Conservation (phyloP, 83 land plant genomes). For the Picea mariana region DNA sequence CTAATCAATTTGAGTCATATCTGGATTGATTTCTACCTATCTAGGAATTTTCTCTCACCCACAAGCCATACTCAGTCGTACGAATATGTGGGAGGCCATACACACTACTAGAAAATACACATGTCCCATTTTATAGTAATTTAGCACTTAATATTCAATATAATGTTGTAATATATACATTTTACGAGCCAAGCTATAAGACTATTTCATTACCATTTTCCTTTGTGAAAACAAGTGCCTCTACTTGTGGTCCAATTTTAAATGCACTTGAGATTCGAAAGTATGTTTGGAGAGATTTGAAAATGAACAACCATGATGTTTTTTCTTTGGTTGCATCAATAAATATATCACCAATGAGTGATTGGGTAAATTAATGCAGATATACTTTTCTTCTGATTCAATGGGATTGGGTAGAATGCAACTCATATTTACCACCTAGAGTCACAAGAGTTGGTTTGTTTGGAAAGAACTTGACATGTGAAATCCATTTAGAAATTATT, state of each 20-base stretch:
- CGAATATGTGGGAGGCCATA: no score
- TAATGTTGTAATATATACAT: conserved; percentile 57
- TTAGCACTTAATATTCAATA: conserved; percentile 52
- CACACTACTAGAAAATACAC: no score
- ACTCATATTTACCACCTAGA: conserved; percentile 45
- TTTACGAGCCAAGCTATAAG: conserved; percentile 55
- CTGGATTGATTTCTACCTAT: no score
- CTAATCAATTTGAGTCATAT: no score
- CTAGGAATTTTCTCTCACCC: no score
- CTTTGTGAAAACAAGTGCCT: conserved; percentile 38
- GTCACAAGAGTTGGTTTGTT: conserved; percentile 57
- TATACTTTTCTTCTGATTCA: conserved; percentile 65
- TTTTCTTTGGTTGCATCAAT: no score
- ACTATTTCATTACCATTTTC: conserved; percentile 56
- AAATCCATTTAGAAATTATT: conserved; percentile 41
- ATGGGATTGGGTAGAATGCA: conserved; percentile 79
- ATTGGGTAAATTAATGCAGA: conserved; percentile 36
- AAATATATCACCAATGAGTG: conserved; percentile 15
- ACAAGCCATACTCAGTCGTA: no score
- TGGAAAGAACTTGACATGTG: conserved; percentile 42
- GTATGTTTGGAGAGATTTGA: conserved; percentile 17
- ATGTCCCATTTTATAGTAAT: conserved; percentile 35
- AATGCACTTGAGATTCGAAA: conserved; percentile 66
- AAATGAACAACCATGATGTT: no score
- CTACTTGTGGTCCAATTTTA: conserved; percentile 63